phyloP scores from a whole-genome alignment of 768 basidiomycete species.

The Cytidiella melzeri region DNA sequence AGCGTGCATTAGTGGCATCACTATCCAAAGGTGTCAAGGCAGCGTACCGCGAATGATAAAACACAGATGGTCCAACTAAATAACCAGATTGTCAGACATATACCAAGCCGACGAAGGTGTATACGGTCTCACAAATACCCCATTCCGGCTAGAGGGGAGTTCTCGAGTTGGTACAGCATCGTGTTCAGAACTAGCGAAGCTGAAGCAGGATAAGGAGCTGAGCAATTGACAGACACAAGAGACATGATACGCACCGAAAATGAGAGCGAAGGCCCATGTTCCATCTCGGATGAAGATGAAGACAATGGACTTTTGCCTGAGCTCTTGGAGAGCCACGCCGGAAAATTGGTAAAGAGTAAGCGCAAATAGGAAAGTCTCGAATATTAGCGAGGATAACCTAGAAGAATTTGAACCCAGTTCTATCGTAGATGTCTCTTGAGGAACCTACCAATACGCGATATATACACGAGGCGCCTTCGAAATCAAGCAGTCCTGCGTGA shows the following conservation, averaged over 20 bases:
- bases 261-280: slow-evolving; percentile 13
- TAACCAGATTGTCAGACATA: background rate
- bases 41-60: slow-evolving; percentile 7
- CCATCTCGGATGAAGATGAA: slow-evolving; percentile 12
- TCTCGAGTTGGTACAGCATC: slow-evolving; percentile 15
- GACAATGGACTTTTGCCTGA: slow-evolving; percentile 1
- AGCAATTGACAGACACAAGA: background rate
- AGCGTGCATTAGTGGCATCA: background rate
- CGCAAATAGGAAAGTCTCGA: slow-evolving; percentile 9
- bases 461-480: slow-evolving; percentile 4
- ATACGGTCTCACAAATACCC: slow-evolving; percentile 15
- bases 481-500: slow-evolving; percentile 8
- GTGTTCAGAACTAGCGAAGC: slow-evolving; percentile 18
- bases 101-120: too few species aligned
- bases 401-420: background rate
- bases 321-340: background rate
- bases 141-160: slow-evolving; percentile 14
- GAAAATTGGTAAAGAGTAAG: slow-evolving; percentile 9
- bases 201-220: background rate
- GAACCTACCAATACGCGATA: slow-evolving; percentile 8
- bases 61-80: slow-evolving; percentile 3
- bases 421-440: background rate
- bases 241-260: slow-evolving; percentile 5
- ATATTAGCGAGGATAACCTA: slow-evolving; percentile 10
- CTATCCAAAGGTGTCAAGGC: background rate